These are phyloP conservation scores for Arthroderma sp. DNA, from an alignment of 2,329 filamentous ascomycete genomes.

Conservation along the genomic window DNA sequence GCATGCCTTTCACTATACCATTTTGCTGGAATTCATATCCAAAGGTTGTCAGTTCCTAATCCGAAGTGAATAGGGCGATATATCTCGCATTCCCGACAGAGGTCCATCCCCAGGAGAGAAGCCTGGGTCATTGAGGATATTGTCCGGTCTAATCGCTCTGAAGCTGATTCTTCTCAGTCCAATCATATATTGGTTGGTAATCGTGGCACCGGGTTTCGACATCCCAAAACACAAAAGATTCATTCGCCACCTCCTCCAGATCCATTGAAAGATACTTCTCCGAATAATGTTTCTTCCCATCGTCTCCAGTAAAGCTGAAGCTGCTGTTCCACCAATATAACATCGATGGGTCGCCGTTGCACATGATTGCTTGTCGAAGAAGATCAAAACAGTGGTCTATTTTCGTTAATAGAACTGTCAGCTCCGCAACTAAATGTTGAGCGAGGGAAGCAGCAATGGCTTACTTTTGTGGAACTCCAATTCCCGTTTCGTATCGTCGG, in stretches of 20 bases:
- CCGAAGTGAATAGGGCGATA: no score
- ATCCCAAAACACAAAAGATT: conserved; percentile 9
- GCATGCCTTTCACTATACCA: no score
- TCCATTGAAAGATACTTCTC: conserved; percentile 7
- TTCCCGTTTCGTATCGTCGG: conserved; percentile 5
- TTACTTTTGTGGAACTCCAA: conserved; percentile 10
- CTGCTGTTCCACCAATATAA: conserved; percentile 9
- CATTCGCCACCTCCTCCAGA: conserved; percentile 1
- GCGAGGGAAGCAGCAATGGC: neutral
- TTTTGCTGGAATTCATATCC: no score
- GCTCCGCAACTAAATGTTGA: neutral
- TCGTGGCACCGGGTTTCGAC: conserved; percentile 8
- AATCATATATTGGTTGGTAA: conserved; percentile 6
- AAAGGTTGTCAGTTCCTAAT: no score
- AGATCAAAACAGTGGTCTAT: conserved; percentile 11
- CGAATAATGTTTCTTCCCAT: conserved; percentile 5
- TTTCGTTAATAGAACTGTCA: neutral
- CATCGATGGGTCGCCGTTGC: conserved; percentile 8
- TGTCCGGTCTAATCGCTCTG: no score
- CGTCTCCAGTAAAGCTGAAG: conserved; percentile 5
- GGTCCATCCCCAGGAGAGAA: no score
- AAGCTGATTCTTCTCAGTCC: conserved; percentile 4
- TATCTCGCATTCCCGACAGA: no score
- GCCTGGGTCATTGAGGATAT: neutral
- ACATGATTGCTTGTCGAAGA: conserved; percentile 10